Base-by-base conservation (phyloP, 1,139 yeast species). In the Saccharomyces hybrid region DNA sequence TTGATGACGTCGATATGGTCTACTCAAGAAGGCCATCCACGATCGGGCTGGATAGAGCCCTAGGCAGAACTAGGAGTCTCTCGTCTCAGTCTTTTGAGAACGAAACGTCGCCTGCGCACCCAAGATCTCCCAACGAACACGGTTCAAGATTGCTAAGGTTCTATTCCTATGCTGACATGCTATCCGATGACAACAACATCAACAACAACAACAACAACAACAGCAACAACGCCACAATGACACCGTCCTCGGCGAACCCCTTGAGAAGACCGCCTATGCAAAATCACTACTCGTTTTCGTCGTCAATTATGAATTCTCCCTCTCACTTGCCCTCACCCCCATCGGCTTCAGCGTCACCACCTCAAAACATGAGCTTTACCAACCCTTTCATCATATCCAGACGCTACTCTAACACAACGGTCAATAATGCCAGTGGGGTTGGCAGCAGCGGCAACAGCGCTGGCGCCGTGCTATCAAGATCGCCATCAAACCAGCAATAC, bases 91-190 rank as follows among this genome's bases (percentile, higher is more conserved):
- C 49, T 11, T 42, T 42, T 42, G 47, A 23, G 0, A 42, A 42
- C 47, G 27, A 42, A 5, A 8, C 4, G 27, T 23, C 47, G 1
- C 27, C 27, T 5, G 27, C 27, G 47, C 47, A 42, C 47, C 27
- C 47, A 42, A 42, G 27, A 42, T 47, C 47, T 29, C n/a, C 14
- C 6, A 51, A 51, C 28, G 47, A 48, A 16, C 49, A 56, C 16
- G 34, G 31, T 29, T 53, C 55, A 4, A 55, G 55, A 32, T 56
- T 61, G 13, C 73, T 85, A 46, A 79, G 84, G 51, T 87, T 87
- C 68, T 85, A 82, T 65, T 84, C 93, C 5, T 88, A 85, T 67
- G 95, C 93, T 6, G 96, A 88, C 62, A 80, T 88, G 78, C 77
- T 88, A 59, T 81, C 76, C 60, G 82, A 78, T 63, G 90, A 85